A percentile compares a stretch with the other conserved stretches of the same genome.
Conservation (phyloP, 2,329 filamentous ascomycete species). For the Apiospora malaysiana region DNA sequence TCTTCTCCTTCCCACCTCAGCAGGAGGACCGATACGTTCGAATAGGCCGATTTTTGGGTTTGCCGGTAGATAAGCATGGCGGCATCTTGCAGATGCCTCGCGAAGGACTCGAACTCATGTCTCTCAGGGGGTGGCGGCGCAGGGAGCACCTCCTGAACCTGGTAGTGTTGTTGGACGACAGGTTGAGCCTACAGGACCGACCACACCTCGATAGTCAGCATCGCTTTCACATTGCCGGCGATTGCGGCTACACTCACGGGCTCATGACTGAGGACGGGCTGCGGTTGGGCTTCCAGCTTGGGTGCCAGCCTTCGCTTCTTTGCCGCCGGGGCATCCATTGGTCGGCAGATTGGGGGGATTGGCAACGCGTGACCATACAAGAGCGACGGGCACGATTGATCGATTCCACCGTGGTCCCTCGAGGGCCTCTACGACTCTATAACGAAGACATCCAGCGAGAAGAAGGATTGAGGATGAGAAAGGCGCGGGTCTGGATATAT, state of each 20-base stretch:
- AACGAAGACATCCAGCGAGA: background rate
- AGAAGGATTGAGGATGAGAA: background rate
- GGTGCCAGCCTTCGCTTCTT: conserved; percentile 48
- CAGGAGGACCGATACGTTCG: conserved; percentile 64
- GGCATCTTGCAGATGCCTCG: conserved; percentile 70
- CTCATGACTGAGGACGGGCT: conserved; percentile 37
- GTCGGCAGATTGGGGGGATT: conserved; percentile 11
- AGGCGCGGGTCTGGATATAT: conserved; percentile 9
- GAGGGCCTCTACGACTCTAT: conserved; percentile 18
- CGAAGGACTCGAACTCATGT: conserved; percentile 71
- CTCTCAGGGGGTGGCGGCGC: conserved; percentile 48
- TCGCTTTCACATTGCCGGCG: conserved; percentile 23
- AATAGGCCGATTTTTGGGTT: conserved; percentile 63
- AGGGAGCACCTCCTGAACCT: conserved; percentile 32
- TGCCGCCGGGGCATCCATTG: conserved; percentile 42
- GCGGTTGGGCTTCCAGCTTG: conserved; percentile 42
- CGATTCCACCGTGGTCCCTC: conserved; percentile 20
- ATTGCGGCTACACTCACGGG: conserved; percentile 34
- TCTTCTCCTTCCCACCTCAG: conserved; percentile 70
- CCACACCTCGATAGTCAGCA: conserved; percentile 23
- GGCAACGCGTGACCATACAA: conserved; percentile 16
- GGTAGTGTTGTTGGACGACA: conserved; percentile 16
- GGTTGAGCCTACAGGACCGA: conserved; percentile 17
- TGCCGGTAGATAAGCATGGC: conserved; percentile 71
- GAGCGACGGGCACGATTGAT: background rate